These are phyloP conservation scores for Pythium dissotocum DNA, from an alignment of 352 stramenopile genomes.

Conservation along the genomic window DNA sequence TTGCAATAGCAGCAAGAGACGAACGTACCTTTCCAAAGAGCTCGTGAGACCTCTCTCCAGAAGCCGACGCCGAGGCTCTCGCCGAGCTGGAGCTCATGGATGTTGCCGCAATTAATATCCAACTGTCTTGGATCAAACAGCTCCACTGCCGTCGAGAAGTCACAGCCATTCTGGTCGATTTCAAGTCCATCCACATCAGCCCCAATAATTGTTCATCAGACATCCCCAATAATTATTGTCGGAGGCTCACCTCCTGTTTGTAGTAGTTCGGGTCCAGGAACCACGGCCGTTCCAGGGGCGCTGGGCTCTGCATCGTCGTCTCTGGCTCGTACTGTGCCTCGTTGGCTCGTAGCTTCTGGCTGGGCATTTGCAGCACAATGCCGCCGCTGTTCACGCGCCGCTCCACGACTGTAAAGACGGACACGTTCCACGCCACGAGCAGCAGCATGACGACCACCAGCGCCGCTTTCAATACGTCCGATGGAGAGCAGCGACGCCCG, in stretches of 20 bases:
- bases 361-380: neutral
- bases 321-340: conserved; percentile 1
- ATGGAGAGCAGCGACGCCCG: conserved; percentile 4
- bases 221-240: neutral
- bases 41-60: conserved; percentile 71
- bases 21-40: conserved; percentile 66
- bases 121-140: conserved; percentile 59
- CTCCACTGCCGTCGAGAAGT: conserved; percentile 59
- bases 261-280: conserved; percentile 56
- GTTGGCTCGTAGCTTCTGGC: conserved; percentile 17
- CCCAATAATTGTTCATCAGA: too few relatives aligned
- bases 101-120: conserved; percentile 72
- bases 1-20: neutral
- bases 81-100: conserved; percentile 45
- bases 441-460: conserved; percentile 31
- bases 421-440: conserved; percentile 63
- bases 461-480: conserved; percentile 31
- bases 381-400: conserved; percentile 9
- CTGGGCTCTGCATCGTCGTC: conserved; percentile 4
- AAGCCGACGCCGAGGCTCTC: conserved; percentile 70
- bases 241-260: conserved; percentile 35
- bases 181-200: too few relatives aligned
- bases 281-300: conserved; percentile 33
- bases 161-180: conserved; percentile 47
- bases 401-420: conserved; percentile 37